Evolutionary conservation across 306 rosid genomes (phyloP), one percentile per base, ranked within the genome.

Genomic region (Rosa lucieae): DNA sequence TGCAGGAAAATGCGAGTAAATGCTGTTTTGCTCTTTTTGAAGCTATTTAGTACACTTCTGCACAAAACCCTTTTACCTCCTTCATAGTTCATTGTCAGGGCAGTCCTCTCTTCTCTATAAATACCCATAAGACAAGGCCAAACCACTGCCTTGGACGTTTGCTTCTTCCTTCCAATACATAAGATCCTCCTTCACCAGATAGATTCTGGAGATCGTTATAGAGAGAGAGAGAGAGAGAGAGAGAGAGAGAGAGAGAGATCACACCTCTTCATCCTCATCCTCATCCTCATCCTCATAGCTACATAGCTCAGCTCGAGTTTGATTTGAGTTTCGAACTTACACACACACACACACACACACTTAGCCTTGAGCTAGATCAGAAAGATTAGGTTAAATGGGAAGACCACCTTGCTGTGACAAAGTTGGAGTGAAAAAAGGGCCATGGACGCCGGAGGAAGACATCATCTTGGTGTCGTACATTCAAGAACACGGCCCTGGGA

Each of bases 371-470:
- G 70, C 43, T 65, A 37, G 43, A 12, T 70, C 70, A 62, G 65
- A 70, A 70, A 79, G 2, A 26, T 7, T 29, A 29, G 63, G 8
- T 23, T 12, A 67, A 23, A 94, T 94, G 99, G 99, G 97, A 72
- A 92, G 97, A 29, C 89, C 95, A 65, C 99, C 99, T 46, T 92
- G 95, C 83, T 91, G 92, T 84, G 97, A 92, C 52, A 92, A 93
- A 84, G 67, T 80, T 70, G 95, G 90, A 2, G 77, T 91, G n/a
- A 94, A 94, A 86, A 94, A 94, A 79, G 99, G 99, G 8, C 97
- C 99, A n/a, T 94, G 99, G 99, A 94, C 95, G 62, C 99, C 99
- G 0, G 99, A 94, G 32, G 99, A 94, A 70, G 99, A 94, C 78
- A 94, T 94, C 87, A 77, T 89, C 49, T 83, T 94, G 86, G 99